A percentile compares a stretch with the other conserved stretches of the same genome.
Evolutionary conservation across 73 alveolate genomes (phyloP).

Genomic region (Tetrahymena malaccensis): DNA sequence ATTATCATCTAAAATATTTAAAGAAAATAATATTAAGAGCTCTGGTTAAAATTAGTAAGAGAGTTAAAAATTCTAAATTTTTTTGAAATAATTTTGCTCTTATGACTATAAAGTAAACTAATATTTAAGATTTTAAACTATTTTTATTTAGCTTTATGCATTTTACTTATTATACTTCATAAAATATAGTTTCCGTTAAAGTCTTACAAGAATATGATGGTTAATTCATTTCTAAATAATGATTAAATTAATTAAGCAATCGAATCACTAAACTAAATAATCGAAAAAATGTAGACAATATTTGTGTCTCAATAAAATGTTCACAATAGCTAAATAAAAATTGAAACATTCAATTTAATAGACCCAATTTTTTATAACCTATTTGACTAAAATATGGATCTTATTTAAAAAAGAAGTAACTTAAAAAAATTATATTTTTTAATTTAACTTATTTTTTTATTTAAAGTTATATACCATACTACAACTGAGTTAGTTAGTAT

Average conservation of each 20-base stretch:
- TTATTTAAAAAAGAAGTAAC: background rate
- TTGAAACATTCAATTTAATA: background rate
- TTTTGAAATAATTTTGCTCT: background rate
- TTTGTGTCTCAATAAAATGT: background rate
- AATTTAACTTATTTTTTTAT: no score
- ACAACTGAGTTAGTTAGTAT: background rate
- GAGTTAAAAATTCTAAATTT: background rate
- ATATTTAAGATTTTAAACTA: background rate
- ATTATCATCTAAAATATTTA: background rate
- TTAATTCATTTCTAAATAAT: background rate
- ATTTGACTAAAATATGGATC: background rate
- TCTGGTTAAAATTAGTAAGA: background rate
- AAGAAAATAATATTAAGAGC: background rate
- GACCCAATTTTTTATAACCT: background rate
- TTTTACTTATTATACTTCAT: background rate
- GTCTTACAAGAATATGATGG: background rate
- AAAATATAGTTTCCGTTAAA: background rate
- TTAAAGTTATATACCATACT: background rate
- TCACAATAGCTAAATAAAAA: background rate
- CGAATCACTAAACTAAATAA: background rate
- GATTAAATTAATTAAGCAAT: background rate
- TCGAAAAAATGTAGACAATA: background rate
- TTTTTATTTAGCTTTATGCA: background rate
- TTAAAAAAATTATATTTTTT: no score
- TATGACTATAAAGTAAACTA: background rate